Evolutionary conservation across 169 alveolate genomes (phyloP), one percentile per base, ranked within the genome.

Genomic region (Babesia bigemina): DNA sequence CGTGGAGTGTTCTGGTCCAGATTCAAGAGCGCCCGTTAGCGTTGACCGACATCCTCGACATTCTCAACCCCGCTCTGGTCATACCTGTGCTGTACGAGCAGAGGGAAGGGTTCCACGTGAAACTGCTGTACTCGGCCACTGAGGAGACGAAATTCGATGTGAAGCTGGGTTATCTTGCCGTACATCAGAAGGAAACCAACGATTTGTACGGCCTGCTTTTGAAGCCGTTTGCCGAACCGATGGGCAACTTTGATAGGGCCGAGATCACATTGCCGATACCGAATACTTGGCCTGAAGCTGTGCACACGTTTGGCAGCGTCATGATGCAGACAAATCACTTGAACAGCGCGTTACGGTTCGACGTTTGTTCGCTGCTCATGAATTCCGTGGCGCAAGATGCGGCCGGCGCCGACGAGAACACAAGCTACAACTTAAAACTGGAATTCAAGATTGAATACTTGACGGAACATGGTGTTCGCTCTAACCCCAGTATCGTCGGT

Each of bases 1-100:
- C 82, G 14, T 83, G 90, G 90, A 45, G 58, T 0, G 56, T 83
- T 12, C n/a, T 83, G 11, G 17, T 47, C 0, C 85, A 83, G 63
- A 49, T n/a, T 21, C 90, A 83, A 22, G 61, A 70, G 44, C 36
- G 21, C 26, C 44, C 14, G 6, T 12, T 45, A 8, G 22, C 50
- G 4, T n/a, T 10, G 17, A 17, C 49, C 9, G 48, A 58, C n/a
- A 8, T 28, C 13, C 44, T 4, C 2, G 33, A 29, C 44, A 17
- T 9, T 21, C 33, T 28, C 17, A 29, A 56, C 29, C 62, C 36
- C n/a, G 60, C 8, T 17, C 2, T 48, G 26, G 52, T 24, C 26
- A n/a, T 71, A 0, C 69, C 81, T 1, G 50, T 44, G 2, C 2
- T 47, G 16, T 12, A 7, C 2, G 47, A 48, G 19, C 17, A n/a